phyloP scores from a whole-genome alignment of 2,329 filamentous ascomycete genomes.

The Pseudopyrenochaeta lycopersici region DNA sequence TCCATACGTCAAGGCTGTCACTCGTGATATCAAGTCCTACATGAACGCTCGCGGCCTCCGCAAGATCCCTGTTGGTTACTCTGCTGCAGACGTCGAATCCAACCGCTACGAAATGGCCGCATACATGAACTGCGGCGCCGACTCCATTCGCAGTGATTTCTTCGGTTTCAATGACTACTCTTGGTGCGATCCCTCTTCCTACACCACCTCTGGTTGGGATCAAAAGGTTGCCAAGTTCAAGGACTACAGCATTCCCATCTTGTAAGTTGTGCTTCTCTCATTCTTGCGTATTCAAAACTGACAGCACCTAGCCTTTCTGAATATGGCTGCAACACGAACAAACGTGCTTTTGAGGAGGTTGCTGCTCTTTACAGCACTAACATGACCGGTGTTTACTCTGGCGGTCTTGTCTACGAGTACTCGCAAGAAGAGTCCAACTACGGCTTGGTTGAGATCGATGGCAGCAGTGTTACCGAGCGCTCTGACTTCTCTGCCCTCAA shows the following conservation, averaged over 20 bases:
- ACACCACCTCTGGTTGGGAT: slow-evolving; percentile 79
- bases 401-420: slow-evolving; percentile 97
- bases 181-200: slow-evolving; percentile 79
- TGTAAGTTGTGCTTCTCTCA: slow-evolving; percentile 53
- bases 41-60: slow-evolving; percentile 75
- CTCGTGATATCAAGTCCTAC: slow-evolving; percentile 83
- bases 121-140: slow-evolving; percentile 93
- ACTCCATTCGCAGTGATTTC: slow-evolving; percentile 86
- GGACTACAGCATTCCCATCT: slow-evolving; percentile 87
- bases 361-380: slow-evolving; percentile 78
- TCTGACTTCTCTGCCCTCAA: slow-evolving; percentile 70
- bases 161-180: slow-evolving; percentile 92
- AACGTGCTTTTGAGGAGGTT: slow-evolving; percentile 83
- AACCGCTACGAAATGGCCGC: slow-evolving; percentile 87
- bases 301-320: slow-evolving; percentile 73
- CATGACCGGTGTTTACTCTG: slow-evolving; percentile 92
- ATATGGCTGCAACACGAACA: slow-evolving; percentile 87
- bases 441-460: slow-evolving; percentile 74
- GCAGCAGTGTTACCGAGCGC: slow-evolving; percentile 64
- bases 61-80: slow-evolving; percentile 79
- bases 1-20: slow-evolving; percentile 76
- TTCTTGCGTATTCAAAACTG: slow-evolving; percentile 11
- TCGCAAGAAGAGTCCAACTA: slow-evolving; percentile 74
- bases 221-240: slow-evolving; percentile 88
- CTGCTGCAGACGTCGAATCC: slow-evolving; percentile 82